Conservation (phyloP, 2,329 filamentous ascomycete species). For the Colletotrichum ledebouriae region DNA sequence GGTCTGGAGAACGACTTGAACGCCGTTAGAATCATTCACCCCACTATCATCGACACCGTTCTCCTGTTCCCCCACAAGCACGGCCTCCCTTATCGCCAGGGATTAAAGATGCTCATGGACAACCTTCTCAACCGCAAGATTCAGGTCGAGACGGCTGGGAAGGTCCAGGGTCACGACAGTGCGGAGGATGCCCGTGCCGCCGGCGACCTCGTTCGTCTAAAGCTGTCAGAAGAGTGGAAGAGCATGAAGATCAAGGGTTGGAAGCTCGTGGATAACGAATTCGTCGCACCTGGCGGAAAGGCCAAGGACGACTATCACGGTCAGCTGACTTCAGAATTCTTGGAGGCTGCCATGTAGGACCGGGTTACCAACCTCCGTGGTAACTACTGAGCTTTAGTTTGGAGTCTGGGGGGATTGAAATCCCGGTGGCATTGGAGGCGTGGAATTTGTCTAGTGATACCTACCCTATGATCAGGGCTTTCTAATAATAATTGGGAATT, state of each 20-base stretch:
- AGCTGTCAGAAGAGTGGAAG: slow-evolving; percentile 79
- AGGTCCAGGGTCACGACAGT: slow-evolving; percentile 83
- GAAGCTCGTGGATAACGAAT: slow-evolving; percentile 65
- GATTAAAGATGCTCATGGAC: slow-evolving; percentile 81
- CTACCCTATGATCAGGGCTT: slow-evolving; percentile 20
- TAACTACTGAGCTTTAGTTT: slow-evolving; percentile 5
- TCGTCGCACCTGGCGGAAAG: slow-evolving; percentile 55
- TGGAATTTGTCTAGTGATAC: slow-evolving; percentile 24
- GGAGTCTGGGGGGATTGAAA: slow-evolving; percentile 24
- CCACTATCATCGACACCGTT: slow-evolving; percentile 86
- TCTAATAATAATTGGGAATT: slow-evolving; percentile 22
- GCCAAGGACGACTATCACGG: slow-evolving; percentile 41
- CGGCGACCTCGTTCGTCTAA: slow-evolving; percentile 84
- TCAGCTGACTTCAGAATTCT: slow-evolving; percentile 54
- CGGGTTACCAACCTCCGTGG: background rate
- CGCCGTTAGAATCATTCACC: slow-evolving; percentile 85
- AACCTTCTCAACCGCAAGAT: slow-evolving; percentile 81
- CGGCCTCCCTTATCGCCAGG: slow-evolving; percentile 82
- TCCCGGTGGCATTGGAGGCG: slow-evolving; percentile 26
- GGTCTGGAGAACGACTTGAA: slow-evolving; percentile 97
- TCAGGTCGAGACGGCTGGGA: slow-evolving; percentile 72
- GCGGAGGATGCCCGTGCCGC: slow-evolving; percentile 92
- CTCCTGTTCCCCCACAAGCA: slow-evolving; percentile 83
- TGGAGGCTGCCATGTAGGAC: slow-evolving; percentile 49
- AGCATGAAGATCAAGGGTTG: slow-evolving; percentile 76